These are phyloP conservation scores for Bolboschoenoplectus hybrid DNA, from an alignment of 202 grass and related monocot species.

Conservation along the genomic window DNA sequence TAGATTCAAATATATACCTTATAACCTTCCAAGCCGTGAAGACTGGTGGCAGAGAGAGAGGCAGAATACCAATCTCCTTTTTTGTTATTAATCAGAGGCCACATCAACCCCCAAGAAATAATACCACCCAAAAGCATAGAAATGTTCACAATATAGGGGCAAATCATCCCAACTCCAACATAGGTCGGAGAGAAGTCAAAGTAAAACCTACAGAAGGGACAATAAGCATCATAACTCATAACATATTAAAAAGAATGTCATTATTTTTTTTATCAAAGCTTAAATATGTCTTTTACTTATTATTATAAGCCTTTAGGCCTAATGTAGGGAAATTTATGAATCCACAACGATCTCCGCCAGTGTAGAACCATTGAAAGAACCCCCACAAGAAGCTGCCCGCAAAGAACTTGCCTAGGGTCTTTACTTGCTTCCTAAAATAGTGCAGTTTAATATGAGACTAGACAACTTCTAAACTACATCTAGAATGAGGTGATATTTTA, in stretches of 20 bases:
- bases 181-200: constrained; percentile 94
- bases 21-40: constrained; percentile 86
- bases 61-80: constrained; percentile 71
- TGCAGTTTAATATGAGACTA: constrained; percentile 21
- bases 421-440: constrained; percentile 89
- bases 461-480: neutral
- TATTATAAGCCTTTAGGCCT: constrained; percentile 76
- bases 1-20: constrained; percentile 44
- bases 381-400: constrained; percentile 75
- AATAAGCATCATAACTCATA: neutral
- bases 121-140: constrained; percentile 86
- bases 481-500: neutral
- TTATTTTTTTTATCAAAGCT: constrained; percentile 26
- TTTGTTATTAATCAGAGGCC: constrained; percentile 91
- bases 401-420: constrained; percentile 78
- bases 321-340: constrained; percentile 81
- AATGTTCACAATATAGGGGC: constrained; percentile 83
- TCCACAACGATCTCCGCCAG: constrained; percentile 66
- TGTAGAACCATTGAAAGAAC: constrained; percentile 96
- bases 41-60: constrained; percentile 41
- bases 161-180: constrained; percentile 98
- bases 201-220: constrained; percentile 60
- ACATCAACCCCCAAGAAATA: constrained; percentile 91
- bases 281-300: constrained; percentile 47
- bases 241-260: constrained; percentile 13